Evolutionary conservation across 2,329 filamentous ascomycete genomes (phyloP), one percentile per base, ranked within the genome.

Genomic region (Hypoxylon sp.): DNA sequence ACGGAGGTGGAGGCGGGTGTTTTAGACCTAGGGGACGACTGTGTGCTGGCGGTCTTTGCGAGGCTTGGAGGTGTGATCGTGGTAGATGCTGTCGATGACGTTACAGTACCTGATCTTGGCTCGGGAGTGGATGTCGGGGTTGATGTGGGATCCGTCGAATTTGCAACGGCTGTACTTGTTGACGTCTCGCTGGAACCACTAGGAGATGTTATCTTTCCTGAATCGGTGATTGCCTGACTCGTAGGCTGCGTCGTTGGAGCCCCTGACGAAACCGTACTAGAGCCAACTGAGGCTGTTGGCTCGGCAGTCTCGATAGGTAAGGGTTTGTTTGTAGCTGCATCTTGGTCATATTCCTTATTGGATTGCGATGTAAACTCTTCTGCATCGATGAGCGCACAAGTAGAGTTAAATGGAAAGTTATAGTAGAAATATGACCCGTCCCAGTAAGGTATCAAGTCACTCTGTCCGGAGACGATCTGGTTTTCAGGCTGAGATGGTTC

Each of bases 381-480:
- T 26, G 42, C 37, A 37, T 73, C 66, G 37, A n/a, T 52, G 44
- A 42, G 48, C 5, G 57, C 63, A 52, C 74, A 77, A n/a, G 66
- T 67, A 3, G 47, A 60, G 19, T 69, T 53, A 35, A 53, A 67
- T 26, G 65, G 67, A 48, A 71, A 78, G 2, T 37, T 48, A 55
- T 73, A 51, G 29, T 71, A 46, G 57, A 78, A 76, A 60, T 78
- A 78, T 2, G 71, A 74, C 10, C 65, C 44, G 19, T 78, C 71
- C 76, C 74, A 78, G 39, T 71, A 77, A 22, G 73, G 75, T 3
- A 69, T 64, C 60, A 74, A 74, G 33, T 51, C 53, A 51, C 75
- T 75, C 54, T 76, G 73, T 31, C 73, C 71, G 22, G 52, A 42
- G 8, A 65, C 31, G 14, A 63, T 64, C 42, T 73, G 68, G 42